phyloP scores from a whole-genome alignment of 345 rosid genomes.

The Ceriops decandra region DNA sequence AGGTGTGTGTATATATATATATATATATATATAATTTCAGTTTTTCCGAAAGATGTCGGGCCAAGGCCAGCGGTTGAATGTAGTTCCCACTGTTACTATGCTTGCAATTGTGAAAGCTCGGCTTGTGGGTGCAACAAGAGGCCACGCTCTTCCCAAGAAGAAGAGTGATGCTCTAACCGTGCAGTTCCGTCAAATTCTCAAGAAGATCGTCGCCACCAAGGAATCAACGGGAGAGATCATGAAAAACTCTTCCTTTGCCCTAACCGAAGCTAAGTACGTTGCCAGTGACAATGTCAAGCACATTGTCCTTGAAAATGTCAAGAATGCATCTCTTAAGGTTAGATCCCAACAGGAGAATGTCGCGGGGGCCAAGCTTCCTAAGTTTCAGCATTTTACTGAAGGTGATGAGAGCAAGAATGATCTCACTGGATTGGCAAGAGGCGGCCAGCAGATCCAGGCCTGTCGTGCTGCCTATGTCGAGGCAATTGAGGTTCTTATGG shows the following conservation, averaged over 20 bases:
- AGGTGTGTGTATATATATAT: too few species aligned
- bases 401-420: slow-evolving; percentile 75
- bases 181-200: slow-evolving; percentile 79
- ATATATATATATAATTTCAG: too few species aligned
- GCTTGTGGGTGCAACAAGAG: slow-evolving; percentile 85
- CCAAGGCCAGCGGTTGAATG: slow-evolving; percentile 73
- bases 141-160: slow-evolving; percentile 90
- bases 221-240: slow-evolving; percentile 88
- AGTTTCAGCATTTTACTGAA: slow-evolving; percentile 74
- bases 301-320: slow-evolving; percentile 72
- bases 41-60: slow-evolving; percentile 57
- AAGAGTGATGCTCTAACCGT: slow-evolving; percentile 95
- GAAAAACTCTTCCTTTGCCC: slow-evolving; percentile 77
- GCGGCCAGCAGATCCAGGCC: slow-evolving; percentile 85
- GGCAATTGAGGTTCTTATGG: slow-evolving; percentile 81
- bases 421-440: slow-evolving; percentile 90
- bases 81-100: slow-evolving; percentile 84
- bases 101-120: slow-evolving; percentile 74
- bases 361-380: slow-evolving; percentile 50
- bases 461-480: slow-evolving; percentile 88
- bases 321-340: slow-evolving; percentile 73
- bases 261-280: slow-evolving; percentile 79
- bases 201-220: slow-evolving; percentile 72
- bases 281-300: slow-evolving; percentile 87
- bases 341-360: too few species aligned